These are phyloP conservation scores for Effrenium voratum DNA, from an alignment of 73 alveolate species.

Conservation along the genomic window DNA sequence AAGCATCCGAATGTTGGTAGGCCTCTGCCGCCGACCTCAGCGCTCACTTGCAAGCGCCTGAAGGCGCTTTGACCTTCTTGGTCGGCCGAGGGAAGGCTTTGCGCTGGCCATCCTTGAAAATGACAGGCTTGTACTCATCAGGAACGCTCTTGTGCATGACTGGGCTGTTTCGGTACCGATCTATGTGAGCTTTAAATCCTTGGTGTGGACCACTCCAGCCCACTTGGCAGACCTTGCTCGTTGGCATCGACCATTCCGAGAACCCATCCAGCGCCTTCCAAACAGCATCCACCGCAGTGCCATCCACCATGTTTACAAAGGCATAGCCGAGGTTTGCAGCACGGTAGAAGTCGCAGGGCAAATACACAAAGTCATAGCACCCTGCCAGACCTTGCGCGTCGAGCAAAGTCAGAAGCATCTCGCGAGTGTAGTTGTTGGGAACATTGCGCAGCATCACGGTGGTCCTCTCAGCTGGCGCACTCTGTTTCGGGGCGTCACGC, in stretches of 20 bases:
- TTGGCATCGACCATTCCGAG: background rate
- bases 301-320: background rate
- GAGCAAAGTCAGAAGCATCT: background rate
- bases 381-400: slow-evolving; percentile 22
- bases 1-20: too few species aligned
- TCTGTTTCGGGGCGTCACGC: too few species aligned
- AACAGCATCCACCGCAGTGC: background rate
- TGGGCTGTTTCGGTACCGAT: slow-evolving; percentile 66
- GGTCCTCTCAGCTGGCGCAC: too few species aligned
- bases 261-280: background rate
- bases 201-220: slow-evolving; percentile 60
- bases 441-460: too few species aligned
- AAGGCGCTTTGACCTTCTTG: slow-evolving; percentile 22
- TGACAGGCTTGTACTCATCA: slow-evolving; percentile 16
- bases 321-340: background rate
- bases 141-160: slow-evolving; percentile 63
- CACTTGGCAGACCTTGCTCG: background rate
- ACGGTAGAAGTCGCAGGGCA: slow-evolving; percentile 8
- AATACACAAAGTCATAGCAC: slow-evolving; percentile 9
- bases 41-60: background rate
- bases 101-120: background rate
- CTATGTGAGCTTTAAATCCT: slow-evolving; percentile 33
- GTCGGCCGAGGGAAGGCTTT: slow-evolving; percentile 23
- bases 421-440: too few species aligned
- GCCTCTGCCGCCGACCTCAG: too few species aligned